Conservation (phyloP, 2,329 filamentous ascomycete genomes). For the Clonostachys chloroleuca region DNA sequence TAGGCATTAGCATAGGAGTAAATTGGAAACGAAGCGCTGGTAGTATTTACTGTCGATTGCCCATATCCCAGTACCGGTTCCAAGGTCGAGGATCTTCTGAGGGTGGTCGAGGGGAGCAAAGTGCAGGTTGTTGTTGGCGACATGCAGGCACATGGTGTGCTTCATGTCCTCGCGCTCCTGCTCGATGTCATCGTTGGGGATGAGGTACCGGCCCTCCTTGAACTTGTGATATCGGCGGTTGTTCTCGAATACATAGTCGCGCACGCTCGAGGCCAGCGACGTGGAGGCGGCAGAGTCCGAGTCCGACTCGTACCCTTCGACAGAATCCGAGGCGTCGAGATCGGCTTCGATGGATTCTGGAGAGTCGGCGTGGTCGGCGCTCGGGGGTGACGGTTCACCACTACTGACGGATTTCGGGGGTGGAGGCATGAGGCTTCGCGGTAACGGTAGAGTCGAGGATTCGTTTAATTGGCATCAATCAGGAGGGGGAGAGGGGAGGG, state of each 20-base stretch:
- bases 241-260: constrained; percentile 34
- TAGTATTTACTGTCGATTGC: constrained; percentile 32
- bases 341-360: too few species aligned
- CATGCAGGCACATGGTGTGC: constrained; percentile 27
- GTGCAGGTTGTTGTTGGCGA: constrained; percentile 29
- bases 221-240: constrained; percentile 35
- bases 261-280: constrained; percentile 20
- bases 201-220: constrained; percentile 27
- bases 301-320: constrained; percentile 11
- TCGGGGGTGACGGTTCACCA: not conserved
- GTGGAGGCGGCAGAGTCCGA: constrained; percentile 11
- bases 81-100: constrained; percentile 33
- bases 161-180: constrained; percentile 38
- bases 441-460: too few species aligned
- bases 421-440: not conserved
- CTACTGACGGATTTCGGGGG: not conserved
- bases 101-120: constrained; percentile 31
- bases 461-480: too few species aligned
- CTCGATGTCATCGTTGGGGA: constrained; percentile 37
- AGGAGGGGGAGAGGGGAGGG: too few species aligned
- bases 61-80: constrained; percentile 30
- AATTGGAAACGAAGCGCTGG: not conserved
- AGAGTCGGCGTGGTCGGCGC: constrained; percentile 1
- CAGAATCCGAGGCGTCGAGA: not conserved
- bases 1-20: not conserved